Base-by-base conservation (phyloP, 371 early-diverging fungal species). In the Choanephora cucurbitarum region DNA sequence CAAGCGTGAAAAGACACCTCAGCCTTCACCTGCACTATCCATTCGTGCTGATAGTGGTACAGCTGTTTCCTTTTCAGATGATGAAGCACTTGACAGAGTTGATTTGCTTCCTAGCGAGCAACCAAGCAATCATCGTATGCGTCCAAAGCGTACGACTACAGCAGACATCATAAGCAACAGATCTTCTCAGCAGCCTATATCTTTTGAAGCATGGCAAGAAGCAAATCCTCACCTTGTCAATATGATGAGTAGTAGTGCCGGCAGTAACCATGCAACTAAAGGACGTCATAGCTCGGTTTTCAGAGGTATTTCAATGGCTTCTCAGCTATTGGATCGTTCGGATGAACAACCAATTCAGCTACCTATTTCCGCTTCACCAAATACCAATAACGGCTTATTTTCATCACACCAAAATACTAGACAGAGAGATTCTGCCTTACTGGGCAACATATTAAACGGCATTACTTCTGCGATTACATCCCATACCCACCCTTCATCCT, bases 251-350 rank as follows among this genome's bases (percentile, higher is more conserved):
- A 33, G 32, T 11, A 48, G 7, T 8, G 32, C 23, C 0, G 50
- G 45, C 8, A 28, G 42, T 34, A 17, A 7, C 2, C 41, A 60
- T 44, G 62, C 57, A 10, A 43, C 40, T 3, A 51, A 65, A 42
- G 67, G 64, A 13, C 57, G 78, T 44, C 70, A 69, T n/a, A 75
- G 75, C 28, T 78, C 78, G 1, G 63, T 75, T 0, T 72, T 78
- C 49, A 64, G 71, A 40, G 78, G 78, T 13, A 72, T 78, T 7
- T 78, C 78, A 5, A 65, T 78, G 48, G 69, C 78, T 11, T 78
- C 78, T 0, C 78, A 78, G 21, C 52, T 78, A 9, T 57, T 72
- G 5, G 78, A 78, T 44, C 68, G 78, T 13, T 49, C 63, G 42
- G 75, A 75, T 28, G 75, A 74, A 28, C 67, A 39, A 44, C 43